These are phyloP conservation scores for Conticribra weissflogii DNA, from an alignment of 108 stramenopile species.

Conservation along the genomic window DNA sequence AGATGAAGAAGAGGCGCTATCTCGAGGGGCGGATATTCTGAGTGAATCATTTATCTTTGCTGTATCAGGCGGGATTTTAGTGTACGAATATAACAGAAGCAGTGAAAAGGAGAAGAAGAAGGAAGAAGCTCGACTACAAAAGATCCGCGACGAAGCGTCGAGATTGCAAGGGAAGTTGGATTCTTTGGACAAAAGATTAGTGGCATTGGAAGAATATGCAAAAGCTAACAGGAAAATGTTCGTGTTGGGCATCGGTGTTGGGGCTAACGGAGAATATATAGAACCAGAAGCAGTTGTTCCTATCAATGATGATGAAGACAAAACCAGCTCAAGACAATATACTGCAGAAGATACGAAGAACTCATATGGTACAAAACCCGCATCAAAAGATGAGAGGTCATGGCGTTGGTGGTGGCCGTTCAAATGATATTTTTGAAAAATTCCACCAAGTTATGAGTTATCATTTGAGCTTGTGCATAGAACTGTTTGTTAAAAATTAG, in stretches of 20 bases:
- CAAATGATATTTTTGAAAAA: not conserved
- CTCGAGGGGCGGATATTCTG: slow-evolving; percentile 79
- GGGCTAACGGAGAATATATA: slow-evolving; percentile 42
- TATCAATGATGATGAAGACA: slow-evolving; percentile 46
- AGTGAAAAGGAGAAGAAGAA: slow-evolving; percentile 61
- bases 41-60: slow-evolving; percentile 78
- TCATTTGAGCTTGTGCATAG: too few relatives aligned
- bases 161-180: slow-evolving; percentile 69
- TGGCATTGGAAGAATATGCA: slow-evolving; percentile 70
- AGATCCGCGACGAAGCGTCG: slow-evolving; percentile 52
- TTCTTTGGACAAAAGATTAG: slow-evolving; percentile 68
- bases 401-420: not conserved
- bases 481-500: too few relatives aligned
- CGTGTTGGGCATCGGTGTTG: slow-evolving; percentile 38
- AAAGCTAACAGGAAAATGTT: slow-evolving; percentile 50
- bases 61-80: slow-evolving; percentile 59
- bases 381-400: too few relatives aligned
- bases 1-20: slow-evolving; percentile 73
- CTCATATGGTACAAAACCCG: too few relatives aligned
- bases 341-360: too few relatives aligned
- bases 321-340: slow-evolving; percentile 4
- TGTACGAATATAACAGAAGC: slow-evolving; percentile 78
- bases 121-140: slow-evolving; percentile 46
- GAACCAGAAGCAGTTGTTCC: slow-evolving; percentile 49
- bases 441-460: not conserved